These are phyloP conservation scores for Nitzschia sp. DNA, from an alignment of 108 stramenopile genomes.

Conservation along the genomic window DNA sequence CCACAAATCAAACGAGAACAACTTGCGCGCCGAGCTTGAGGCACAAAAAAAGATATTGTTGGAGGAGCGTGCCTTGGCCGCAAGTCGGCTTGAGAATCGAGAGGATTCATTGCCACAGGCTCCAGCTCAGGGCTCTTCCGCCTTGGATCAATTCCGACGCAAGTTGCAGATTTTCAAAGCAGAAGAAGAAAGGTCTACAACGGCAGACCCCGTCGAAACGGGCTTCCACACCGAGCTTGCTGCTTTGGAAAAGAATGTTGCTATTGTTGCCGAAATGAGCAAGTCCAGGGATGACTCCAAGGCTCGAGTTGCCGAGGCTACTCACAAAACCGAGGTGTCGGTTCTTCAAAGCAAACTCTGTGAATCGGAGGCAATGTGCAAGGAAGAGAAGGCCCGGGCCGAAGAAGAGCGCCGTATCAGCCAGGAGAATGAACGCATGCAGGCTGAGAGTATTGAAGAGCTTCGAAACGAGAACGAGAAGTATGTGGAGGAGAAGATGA, in stretches of 20 bases:
- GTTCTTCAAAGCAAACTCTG: slow-evolving; percentile 7
- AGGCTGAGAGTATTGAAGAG: slow-evolving; percentile 8
- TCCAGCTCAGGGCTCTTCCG: background rate
- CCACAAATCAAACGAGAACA: background rate
- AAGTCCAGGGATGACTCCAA: background rate
- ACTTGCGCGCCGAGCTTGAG: background rate
- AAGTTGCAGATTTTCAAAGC: background rate
- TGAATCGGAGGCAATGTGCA: slow-evolving; percentile 12
- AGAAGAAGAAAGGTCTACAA: background rate
- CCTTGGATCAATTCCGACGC: background rate
- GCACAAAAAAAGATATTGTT: slow-evolving; percentile 1
- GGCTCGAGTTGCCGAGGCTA: background rate
- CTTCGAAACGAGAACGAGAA: slow-evolving; percentile 11
- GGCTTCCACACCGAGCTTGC: background rate
- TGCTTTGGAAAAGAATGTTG: background rate
- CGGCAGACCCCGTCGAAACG: background rate
- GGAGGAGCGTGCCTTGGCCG: background rate
- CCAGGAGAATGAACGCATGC: slow-evolving; percentile 9
- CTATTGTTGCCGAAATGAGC: background rate
- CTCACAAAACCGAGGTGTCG: slow-evolving; percentile 18
- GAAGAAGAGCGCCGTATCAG: slow-evolving; percentile 26
- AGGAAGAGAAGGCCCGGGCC: slow-evolving; percentile 24
- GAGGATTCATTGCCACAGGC: background rate
- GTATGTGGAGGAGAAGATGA: background rate
- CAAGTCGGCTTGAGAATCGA: background rate